phyloP scores from a whole-genome alignment of 2,329 filamentous ascomycete species.

The Neofusicoccum umdonicola region DNA sequence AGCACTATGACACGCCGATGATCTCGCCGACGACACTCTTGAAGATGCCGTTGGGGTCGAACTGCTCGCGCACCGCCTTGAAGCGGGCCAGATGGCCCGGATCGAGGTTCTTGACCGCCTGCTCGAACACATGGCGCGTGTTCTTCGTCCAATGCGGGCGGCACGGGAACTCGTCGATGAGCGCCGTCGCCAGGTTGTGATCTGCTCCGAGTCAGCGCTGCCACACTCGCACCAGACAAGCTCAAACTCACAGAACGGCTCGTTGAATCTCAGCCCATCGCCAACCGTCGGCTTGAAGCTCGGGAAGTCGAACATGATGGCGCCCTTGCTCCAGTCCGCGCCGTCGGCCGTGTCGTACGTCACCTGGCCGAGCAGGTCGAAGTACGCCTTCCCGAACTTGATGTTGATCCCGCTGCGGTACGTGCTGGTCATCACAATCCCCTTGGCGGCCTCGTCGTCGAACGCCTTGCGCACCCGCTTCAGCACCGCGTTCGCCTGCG shows the following conservation, averaged over 20 bases:
- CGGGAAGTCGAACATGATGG: slow-evolving; percentile 57
- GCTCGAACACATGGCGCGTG: slow-evolving; percentile 47
- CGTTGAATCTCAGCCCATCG: slow-evolving; percentile 50
- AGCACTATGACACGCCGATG: slow-evolving; percentile 36
- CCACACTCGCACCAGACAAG: no score
- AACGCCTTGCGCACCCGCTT: slow-evolving; percentile 50
- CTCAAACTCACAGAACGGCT: slow-evolving; percentile 45
- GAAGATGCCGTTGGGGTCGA: slow-evolving; percentile 50
- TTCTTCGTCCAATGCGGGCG: slow-evolving; percentile 57
- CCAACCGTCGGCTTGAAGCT: slow-evolving; percentile 47
- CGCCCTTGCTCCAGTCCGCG: slow-evolving; percentile 49
- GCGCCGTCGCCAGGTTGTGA: slow-evolving; percentile 45
- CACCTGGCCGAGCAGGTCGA: slow-evolving; percentile 51
- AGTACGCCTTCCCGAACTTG: slow-evolving; percentile 52
- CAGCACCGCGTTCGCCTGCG: slow-evolving; percentile 50
- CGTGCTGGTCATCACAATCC: slow-evolving; percentile 50
- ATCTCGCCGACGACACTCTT: slow-evolving; percentile 51
- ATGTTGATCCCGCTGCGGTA: slow-evolving; percentile 55
- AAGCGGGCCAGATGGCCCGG: slow-evolving; percentile 47
- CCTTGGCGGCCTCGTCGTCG: slow-evolving; percentile 45
- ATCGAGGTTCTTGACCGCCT: slow-evolving; percentile 49
- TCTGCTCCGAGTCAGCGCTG: slow-evolving; percentile 22
- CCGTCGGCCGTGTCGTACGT: slow-evolving; percentile 50
- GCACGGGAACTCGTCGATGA: slow-evolving; percentile 52
- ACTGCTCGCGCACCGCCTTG: slow-evolving; percentile 49